phyloP scores from a whole-genome alignment of 176 grass and related monocot genomes.

The Miscanthus lutarioriparius region DNA sequence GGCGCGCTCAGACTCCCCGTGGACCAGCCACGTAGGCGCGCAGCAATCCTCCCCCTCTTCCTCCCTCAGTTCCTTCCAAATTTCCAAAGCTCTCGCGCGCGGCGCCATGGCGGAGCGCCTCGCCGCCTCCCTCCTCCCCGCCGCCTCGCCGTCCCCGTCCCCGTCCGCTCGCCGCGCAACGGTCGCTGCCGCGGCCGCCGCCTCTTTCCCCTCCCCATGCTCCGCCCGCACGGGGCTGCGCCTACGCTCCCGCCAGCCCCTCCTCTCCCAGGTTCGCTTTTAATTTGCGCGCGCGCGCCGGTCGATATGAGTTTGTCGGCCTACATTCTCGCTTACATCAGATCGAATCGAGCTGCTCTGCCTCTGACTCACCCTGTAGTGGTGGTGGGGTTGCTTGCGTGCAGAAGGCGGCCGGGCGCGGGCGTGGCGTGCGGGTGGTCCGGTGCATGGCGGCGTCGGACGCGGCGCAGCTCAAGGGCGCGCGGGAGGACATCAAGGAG shows the following conservation, averaged over 20 bases:
- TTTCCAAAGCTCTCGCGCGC: background rate
- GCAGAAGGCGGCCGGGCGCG: constrained; percentile 28
- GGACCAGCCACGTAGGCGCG: background rate
- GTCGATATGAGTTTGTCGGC: background rate
- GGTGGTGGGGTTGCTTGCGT: background rate
- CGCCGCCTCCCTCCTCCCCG: constrained; percentile 40
- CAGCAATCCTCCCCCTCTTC: background rate
- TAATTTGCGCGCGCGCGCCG: background rate
- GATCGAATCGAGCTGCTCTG: background rate
- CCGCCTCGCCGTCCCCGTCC: constrained; percentile 26
- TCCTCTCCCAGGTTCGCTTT: constrained; percentile 22
- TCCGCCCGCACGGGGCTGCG: constrained; percentile 35
- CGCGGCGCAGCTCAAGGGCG: constrained; percentile 70
- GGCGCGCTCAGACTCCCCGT: background rate
- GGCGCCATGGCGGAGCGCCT: constrained; percentile 48
- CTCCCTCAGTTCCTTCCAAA: background rate
- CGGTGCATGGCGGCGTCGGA: constrained; percentile 70
- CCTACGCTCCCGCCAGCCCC: background rate
- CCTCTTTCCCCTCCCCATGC: constrained; percentile 29
- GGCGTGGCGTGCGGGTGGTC: constrained; percentile 38
- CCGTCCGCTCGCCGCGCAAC: constrained; percentile 17
- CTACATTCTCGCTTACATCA: background rate
- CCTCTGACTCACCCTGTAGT: background rate
- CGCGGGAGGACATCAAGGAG: constrained; percentile 83
- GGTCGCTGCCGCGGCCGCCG: background rate